Conservation (phyloP, 2,329 filamentous ascomycete genomes). For the Pseudogymnoascus sp. region DNA sequence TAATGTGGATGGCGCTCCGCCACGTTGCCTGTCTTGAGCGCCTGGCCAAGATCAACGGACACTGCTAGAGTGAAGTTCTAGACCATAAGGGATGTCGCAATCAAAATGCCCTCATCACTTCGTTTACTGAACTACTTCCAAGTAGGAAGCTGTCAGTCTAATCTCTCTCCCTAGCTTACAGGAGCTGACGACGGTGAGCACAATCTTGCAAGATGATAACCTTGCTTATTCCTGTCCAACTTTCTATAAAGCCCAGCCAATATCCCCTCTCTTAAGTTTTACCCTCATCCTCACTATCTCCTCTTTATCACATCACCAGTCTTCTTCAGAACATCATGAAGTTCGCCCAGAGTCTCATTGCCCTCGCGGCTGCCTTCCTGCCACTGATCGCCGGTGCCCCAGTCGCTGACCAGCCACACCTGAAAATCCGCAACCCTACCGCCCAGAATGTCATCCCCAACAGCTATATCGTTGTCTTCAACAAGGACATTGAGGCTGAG, state of each 20-base stretch:
- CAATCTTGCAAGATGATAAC: neutral
- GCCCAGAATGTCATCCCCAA: constrained; percentile 46
- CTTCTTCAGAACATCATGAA: neutral
- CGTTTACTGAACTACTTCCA: neutral
- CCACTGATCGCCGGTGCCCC: constrained; percentile 26
- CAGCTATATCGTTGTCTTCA: constrained; percentile 61
- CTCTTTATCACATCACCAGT: neutral
- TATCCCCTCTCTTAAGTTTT: neutral
- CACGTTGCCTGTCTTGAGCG: neutral
- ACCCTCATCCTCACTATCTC: neutral
- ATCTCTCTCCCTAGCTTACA: neutral
- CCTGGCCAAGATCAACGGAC: neutral
- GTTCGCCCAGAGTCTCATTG: constrained; percentile 12
- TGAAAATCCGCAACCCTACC: constrained; percentile 40
- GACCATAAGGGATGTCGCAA: neutral
- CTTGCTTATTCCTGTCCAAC: neutral
- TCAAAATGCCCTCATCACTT: neutral
- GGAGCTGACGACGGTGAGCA: neutral
- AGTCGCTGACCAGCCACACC: constrained; percentile 12
- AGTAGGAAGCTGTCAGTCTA: neutral
- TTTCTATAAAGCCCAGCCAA: neutral
- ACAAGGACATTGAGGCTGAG: constrained; percentile 42
- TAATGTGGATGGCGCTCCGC: neutral
- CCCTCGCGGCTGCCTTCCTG: constrained; percentile 25
- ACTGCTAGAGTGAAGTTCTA: neutral